phyloP scores from a whole-genome alignment of 495 filamentous ascomycete genomes.

The Neurospora sp. region DNA sequence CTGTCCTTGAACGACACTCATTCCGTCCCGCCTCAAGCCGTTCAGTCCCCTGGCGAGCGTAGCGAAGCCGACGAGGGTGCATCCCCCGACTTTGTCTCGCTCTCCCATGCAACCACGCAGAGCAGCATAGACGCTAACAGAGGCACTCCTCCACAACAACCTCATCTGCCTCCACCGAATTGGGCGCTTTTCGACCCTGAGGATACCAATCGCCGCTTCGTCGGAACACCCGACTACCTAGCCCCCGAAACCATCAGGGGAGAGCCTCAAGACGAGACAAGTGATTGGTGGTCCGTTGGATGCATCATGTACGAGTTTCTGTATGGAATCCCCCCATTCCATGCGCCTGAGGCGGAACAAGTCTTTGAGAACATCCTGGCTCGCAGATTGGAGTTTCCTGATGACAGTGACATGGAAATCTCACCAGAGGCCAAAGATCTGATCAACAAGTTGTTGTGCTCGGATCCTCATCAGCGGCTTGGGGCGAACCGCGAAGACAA shows the following conservation, averaged over 20 bases:
- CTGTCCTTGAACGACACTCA: slow-evolving; percentile 66
- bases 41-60: slow-evolving; percentile 49
- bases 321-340: slow-evolving; percentile 87
- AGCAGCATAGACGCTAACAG: slow-evolving; percentile 31
- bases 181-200: slow-evolving; percentile 96
- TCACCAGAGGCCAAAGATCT: slow-evolving; percentile 84
- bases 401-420: slow-evolving; percentile 52
- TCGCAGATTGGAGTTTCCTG: slow-evolving; percentile 82
- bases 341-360: slow-evolving; percentile 79
- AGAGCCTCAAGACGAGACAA: slow-evolving; percentile 89
- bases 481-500: slow-evolving; percentile 77
- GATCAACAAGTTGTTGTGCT: slow-evolving; percentile 80
- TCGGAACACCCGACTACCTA: slow-evolving; percentile 94
- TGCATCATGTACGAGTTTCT: slow-evolving; percentile 97
- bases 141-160: slow-evolving; percentile 50
- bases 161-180: slow-evolving; percentile 80
- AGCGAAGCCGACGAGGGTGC: slow-evolving; percentile 44
- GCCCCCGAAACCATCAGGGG: slow-evolving; percentile 96
- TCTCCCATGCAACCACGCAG: slow-evolving; percentile 52
- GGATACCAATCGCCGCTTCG: slow-evolving; percentile 86
- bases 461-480: slow-evolving; percentile 68
- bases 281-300: slow-evolving; percentile 98
- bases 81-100: slow-evolving; percentile 60
- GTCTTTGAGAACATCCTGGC: slow-evolving; percentile 95
- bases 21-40: slow-evolving; percentile 24